phyloP scores from a whole-genome alignment of 2,329 filamentous ascomycete genomes.

The Neonectria hederae region DNA sequence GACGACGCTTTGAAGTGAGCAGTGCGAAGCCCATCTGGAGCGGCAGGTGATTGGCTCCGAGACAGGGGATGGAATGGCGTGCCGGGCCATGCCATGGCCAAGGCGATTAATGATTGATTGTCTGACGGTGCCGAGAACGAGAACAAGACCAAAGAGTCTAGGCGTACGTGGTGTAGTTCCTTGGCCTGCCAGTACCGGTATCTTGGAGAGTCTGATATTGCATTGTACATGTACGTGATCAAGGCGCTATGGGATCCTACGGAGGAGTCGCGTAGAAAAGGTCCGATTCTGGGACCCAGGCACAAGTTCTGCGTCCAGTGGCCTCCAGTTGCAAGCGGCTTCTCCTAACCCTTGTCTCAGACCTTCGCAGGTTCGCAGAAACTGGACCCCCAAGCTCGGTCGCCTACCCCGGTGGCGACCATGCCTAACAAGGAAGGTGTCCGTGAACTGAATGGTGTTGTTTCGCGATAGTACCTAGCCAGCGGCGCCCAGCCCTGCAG shows the following conservation, averaged over 20 bases:
- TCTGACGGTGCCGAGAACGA: not conserved
- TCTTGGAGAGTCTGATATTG: not conserved
- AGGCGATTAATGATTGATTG: not conserved
- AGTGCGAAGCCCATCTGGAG: slow-evolving; percentile 29
- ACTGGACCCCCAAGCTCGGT: not conserved
- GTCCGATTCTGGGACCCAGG: slow-evolving; percentile 32
- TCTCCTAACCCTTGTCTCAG: not conserved
- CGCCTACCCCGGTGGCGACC: slow-evolving; percentile 17
- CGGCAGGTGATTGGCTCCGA: slow-evolving; percentile 29
- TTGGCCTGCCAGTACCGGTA: not conserved
- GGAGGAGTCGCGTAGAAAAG: slow-evolving; percentile 34
- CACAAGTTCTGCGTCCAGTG: no score
- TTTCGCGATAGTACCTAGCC: slow-evolving; percentile 21
- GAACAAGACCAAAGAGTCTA: not conserved
- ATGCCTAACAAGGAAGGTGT: slow-evolving; percentile 26
- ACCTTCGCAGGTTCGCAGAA: not conserved
- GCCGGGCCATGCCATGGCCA: slow-evolving; percentile 6
- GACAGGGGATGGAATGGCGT: slow-evolving; percentile 29
- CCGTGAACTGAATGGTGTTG: slow-evolving; percentile 18
- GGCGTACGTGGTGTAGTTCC: not conserved
- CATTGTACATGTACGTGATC: not conserved
- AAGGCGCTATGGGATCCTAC: slow-evolving; percentile 3
- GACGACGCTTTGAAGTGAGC: slow-evolving; percentile 22
- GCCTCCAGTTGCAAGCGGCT: not conserved
- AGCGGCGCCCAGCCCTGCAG: not conserved